Base-by-base conservation (phyloP, 305 asterid species). In the Stenogyne calaminthoides region DNA sequence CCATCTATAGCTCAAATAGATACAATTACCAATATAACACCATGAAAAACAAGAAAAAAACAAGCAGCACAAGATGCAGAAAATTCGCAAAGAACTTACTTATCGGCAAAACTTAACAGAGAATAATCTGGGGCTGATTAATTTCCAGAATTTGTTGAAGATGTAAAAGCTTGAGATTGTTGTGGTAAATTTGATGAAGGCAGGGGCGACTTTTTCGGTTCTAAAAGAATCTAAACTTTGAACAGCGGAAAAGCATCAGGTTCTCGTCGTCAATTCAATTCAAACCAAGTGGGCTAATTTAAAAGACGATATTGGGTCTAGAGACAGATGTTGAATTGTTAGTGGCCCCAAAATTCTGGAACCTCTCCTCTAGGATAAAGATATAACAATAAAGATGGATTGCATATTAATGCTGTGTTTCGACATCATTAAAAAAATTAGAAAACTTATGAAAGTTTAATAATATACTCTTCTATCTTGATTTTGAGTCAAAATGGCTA, bases 11-110 rank as follows among this genome's bases (percentile, higher is more conserved):
- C 44, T 22, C 1, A 58, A 1, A 67, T 66, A 64, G 18, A 29
- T 11, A 58, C 74, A 47, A 59, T 29, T 52, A 34, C 11, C 20
- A 14, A 7, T 58, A n/a, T 29, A 46, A 59, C 12, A 64, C 1
- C 20, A 46, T 14, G 8, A 29, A 32, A 19, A 22, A 5, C 2
- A 52, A 67, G 10, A 10, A 14, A 29, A 32, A 19, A 22, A 5
- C 2, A 52, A 67, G 10, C 16, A 22, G 19, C 20, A 64, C 62
- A 37, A 36, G 16, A 47, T n/a, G 15, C 63, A 72, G 16, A 14
- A 66, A 9, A 58, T 47, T 40, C 7, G 62, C 11, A 20, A 55
- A 9, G 2, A 61, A 54, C 80, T 76, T 66, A 76, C 78, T 46
- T 58, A 54, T 60, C 16, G 68, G 69, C 14, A 12, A 22, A 65